Conservation (phyloP, 164 flowering plant species). For the Nymphaea colorata region DNA sequence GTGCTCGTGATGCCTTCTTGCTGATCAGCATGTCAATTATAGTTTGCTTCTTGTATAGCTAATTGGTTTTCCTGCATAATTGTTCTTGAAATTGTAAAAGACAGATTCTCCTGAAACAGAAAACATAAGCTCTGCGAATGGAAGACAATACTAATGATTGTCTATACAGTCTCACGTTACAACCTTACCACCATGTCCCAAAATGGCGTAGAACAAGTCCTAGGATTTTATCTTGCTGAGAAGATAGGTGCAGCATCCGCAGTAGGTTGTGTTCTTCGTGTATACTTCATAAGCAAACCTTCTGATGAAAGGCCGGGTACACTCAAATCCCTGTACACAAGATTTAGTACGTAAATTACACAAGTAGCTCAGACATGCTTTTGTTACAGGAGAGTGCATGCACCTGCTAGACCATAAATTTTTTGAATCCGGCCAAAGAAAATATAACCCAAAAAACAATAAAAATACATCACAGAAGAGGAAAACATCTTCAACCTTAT, state of each 20-base stretch:
- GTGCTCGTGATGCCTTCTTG: no score
- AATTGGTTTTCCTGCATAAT: no score
- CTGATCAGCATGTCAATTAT: no score
- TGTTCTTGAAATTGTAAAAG: no score
- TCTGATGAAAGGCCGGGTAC: constrained; percentile 89
- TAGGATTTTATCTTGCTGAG: constrained; percentile 42
- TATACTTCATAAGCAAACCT: constrained; percentile 85
- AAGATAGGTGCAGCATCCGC: constrained; percentile 62
- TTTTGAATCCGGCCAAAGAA: neutral
- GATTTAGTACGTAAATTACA: neutral
- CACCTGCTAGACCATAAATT: neutral
- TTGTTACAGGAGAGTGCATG: neutral
- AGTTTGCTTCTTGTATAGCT: no score
- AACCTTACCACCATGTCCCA: neutral
- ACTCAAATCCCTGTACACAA: constrained; percentile 49
- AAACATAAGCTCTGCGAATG: no score
- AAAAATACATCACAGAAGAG: neutral
- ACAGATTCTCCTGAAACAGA: no score
- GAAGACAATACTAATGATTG: no score
- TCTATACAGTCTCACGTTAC: no score
- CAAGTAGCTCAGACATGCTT: neutral
- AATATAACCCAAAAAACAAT: neutral
- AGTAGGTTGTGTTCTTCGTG: constrained; percentile 77
- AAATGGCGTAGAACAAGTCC: neutral
- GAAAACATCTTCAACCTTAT: constrained; percentile 35